Evolutionary conservation across 495 filamentous ascomycete species (phyloP).

Genomic region (Polyplosphaeria fusca): DNA sequence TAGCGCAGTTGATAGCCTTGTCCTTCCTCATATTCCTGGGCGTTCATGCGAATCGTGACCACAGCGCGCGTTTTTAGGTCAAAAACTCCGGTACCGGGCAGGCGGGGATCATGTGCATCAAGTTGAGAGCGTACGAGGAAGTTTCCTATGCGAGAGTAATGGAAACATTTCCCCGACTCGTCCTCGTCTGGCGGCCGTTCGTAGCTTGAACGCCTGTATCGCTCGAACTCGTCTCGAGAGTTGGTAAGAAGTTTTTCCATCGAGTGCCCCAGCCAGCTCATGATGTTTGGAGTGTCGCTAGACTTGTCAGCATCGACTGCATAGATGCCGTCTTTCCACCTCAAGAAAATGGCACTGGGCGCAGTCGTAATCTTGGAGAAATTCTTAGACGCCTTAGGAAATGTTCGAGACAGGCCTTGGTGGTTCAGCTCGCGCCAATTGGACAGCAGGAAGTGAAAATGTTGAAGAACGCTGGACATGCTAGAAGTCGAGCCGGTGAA

Average conservation of each 20-base stretch:
- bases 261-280: slow-evolving; percentile 86
- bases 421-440: slow-evolving; percentile 71
- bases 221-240: slow-evolving; percentile 74
- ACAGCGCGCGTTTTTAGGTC: slow-evolving; percentile 96
- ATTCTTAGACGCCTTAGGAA: slow-evolving; percentile 54
- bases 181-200: slow-evolving; percentile 59
- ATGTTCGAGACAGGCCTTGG: slow-evolving; percentile 60
- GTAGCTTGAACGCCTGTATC: slow-evolving; percentile 66
- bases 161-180: slow-evolving; percentile 60
- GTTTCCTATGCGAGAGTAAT: slow-evolving; percentile 85
- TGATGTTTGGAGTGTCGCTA: slow-evolving; percentile 77
- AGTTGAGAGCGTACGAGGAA: slow-evolving; percentile 95
- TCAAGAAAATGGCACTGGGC: slow-evolving; percentile 78
- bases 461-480: slow-evolving; percentile 81
- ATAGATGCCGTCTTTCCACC: slow-evolving; percentile 79
- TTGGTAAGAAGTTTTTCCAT: slow-evolving; percentile 96
- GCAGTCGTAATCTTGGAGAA: slow-evolving; percentile 70
- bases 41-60: slow-evolving; percentile 82
- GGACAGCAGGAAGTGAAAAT: slow-evolving; percentile 92
- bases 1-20: slow-evolving; percentile 82
- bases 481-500: slow-evolving; percentile 95
- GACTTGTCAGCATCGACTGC: slow-evolving; percentile 99
- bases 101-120: slow-evolving; percentile 79
- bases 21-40: slow-evolving; percentile 65
- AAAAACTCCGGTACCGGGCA: slow-evolving; percentile 93